Conservation (phyloP, 495 filamentous ascomycete species). For the Cudoniella acicularis region DNA sequence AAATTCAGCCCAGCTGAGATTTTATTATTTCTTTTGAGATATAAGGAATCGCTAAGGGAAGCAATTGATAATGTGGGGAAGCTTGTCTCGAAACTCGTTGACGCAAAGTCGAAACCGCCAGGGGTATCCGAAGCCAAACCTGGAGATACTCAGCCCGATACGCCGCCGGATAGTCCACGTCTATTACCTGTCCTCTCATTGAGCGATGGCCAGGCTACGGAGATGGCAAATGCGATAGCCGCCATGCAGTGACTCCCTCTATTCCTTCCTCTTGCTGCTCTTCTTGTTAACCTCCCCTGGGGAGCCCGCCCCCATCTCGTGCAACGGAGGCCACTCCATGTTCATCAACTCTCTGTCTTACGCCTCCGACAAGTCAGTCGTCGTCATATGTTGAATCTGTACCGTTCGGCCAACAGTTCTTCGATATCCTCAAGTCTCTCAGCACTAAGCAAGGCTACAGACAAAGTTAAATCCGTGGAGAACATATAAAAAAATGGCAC, state of each 20-base stretch:
- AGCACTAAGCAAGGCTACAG: constrained; percentile 4
- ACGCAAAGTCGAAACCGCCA: background rate
- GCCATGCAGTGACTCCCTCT: background rate
- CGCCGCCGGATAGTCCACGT: constrained; percentile 14
- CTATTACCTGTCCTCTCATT: constrained; percentile 3
- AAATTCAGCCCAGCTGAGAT: background rate
- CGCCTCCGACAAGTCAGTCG: background rate
- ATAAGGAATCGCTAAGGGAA: background rate
- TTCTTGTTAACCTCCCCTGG: background rate
- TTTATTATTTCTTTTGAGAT: background rate
- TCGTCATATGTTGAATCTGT: background rate
- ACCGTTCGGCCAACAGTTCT: background rate
- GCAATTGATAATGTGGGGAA: constrained; percentile 9
- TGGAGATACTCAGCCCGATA: constrained; percentile 7
- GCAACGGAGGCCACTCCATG: background rate
- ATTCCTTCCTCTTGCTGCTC: background rate
- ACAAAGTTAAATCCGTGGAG: constrained; percentile 5
- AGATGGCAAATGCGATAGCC: constrained; percentile 2
- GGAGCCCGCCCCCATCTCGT: background rate
- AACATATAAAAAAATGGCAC: too few species aligned
- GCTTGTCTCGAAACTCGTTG: constrained; percentile 4
- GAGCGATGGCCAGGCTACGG: constrained; percentile 1
- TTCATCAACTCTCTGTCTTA: background rate
- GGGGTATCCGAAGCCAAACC: too few species aligned
- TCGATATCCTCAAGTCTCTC: constrained; percentile 2